Evolutionary conservation across 2,329 filamentous ascomycete species (phyloP), one percentile per base, ranked within the genome.

Genomic region (Coniochaeta ligniaria): DNA sequence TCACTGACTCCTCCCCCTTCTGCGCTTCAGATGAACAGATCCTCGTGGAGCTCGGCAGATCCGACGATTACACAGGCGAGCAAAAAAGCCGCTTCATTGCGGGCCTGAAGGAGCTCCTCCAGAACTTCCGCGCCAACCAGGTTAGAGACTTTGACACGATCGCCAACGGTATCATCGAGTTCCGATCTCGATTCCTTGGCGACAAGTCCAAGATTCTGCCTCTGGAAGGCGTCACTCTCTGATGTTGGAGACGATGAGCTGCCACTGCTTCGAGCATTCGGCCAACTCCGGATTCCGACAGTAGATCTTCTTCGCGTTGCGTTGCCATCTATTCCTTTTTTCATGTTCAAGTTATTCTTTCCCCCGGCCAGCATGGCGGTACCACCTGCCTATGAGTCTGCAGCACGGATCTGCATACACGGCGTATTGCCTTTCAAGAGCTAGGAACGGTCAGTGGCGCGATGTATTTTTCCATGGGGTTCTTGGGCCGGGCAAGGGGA

Each of bases 11-110:
- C 68, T 68, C 66, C 69, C 67, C 67, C 64, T 61, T 67, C 67
- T 64, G 59, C 69, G 66, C 66, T 72, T 64, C 75, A 92, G 89
- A 91, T 78, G 85, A 89, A 72, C 84, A 87, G 70, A 86, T 92
- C 65, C 83, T 92, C 65, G 80, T 90, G 60, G 85, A 90, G 66
- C 82, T 92, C 59, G 89, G 89, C 52, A 85, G 82, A 55, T 80
- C 84, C 52, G 85, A 87, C 63, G 85, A 85, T 65, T 86, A 85
- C 69, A 82, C 79, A 47, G 82, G 82, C 66, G 82, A 85, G 61
- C 81, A 87, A 63, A 83, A 83, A 70, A 77, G 80, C 60, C 78
- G 79, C 63, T 91, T 88, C 74, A 85, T 85, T 66, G 75, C 77
- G 35, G 87, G 87, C 26, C 79, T 91, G 55, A 81, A 81, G 60